phyloP scores from a whole-genome alignment of 257 asterid genomes.

The Thymus mandschuricus region DNA sequence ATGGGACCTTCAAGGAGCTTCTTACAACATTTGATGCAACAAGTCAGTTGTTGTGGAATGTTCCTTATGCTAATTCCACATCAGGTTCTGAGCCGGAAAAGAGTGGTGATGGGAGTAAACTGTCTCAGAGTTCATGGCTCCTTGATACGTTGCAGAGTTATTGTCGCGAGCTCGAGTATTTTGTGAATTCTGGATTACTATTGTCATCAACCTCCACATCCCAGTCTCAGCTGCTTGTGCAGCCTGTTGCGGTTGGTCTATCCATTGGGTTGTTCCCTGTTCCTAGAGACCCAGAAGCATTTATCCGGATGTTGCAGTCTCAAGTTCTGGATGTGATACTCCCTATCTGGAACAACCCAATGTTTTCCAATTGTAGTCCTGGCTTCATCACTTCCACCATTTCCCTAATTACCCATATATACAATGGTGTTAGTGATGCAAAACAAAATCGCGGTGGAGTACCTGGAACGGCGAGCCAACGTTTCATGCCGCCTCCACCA shows the following conservation, averaged over 20 bases:
- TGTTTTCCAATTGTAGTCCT: slow-evolving; percentile 77
- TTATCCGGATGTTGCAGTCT: slow-evolving; percentile 89
- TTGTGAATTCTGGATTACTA: slow-evolving; percentile 79
- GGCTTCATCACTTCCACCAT: slow-evolving; percentile 70
- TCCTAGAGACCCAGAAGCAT: slow-evolving; percentile 92
- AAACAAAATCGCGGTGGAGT: slow-evolving; percentile 72
- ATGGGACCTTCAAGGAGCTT: slow-evolving; percentile 95
- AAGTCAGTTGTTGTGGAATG: slow-evolving; percentile 90
- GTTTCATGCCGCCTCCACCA: slow-evolving; percentile 82
- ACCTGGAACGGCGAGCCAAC: slow-evolving; percentile 68
- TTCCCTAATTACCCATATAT: slow-evolving; percentile 70
- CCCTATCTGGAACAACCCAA: slow-evolving; percentile 91
- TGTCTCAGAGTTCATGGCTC: slow-evolving; percentile 80
- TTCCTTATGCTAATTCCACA: slow-evolving; percentile 57
- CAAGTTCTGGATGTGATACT: slow-evolving; percentile 92
- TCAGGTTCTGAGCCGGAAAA: slow-evolving; percentile 61
- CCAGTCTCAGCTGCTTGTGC: slow-evolving; percentile 94
- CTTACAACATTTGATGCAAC: slow-evolving; percentile 98
- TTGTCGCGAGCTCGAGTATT: slow-evolving; percentile 83
- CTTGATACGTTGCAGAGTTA: slow-evolving; percentile 87
- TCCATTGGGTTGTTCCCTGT: slow-evolving; percentile 97
- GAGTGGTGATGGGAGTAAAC: slow-evolving; percentile 59
- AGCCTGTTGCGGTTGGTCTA: slow-evolving; percentile 92
- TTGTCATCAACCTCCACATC: slow-evolving; percentile 75
- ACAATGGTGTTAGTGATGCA: slow-evolving; percentile 79